Percentiles rank a stretch among this genome's conserved stretches.
Evolutionary conservation across 148 eudicot species (phyloP).

Genomic region (Vaccinium darrowii): DNA sequence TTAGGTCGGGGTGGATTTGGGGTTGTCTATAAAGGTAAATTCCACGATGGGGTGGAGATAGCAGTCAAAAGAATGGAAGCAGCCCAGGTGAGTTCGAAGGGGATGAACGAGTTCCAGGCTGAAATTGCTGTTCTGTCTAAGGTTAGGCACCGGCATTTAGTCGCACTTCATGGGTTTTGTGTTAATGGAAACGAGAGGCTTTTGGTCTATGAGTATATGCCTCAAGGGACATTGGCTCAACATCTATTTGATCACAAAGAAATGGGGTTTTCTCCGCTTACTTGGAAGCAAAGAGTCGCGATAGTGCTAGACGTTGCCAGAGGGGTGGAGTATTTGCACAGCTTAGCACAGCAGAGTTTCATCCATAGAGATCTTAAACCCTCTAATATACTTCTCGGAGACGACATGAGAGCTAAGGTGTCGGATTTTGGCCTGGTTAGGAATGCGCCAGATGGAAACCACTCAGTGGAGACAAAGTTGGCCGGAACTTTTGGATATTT

Average conservation of each 20-base stretch:
- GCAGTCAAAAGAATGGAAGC: constrained; percentile 85
- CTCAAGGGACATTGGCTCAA: constrained; percentile 61
- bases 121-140: constrained; percentile 75
- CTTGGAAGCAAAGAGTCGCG: constrained; percentile 38
- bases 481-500: constrained; percentile 44
- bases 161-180: constrained; percentile 65
- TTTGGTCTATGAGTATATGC: constrained; percentile 83
- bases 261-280: constrained; percentile 29
- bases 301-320: constrained; percentile 40
- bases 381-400: constrained; percentile 35
- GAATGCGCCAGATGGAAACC: constrained; percentile 38
- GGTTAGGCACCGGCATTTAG: constrained; percentile 78
- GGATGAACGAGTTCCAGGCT: constrained; percentile 64
- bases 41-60: constrained; percentile 67
- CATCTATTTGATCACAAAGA: constrained; percentile 48
- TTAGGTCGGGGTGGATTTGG: constrained; percentile 82
- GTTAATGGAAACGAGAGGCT: constrained; percentile 67
- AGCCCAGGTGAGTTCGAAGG: constrained; percentile 40
- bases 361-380: constrained; percentile 46
- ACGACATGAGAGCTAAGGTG: constrained; percentile 43
- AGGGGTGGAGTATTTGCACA: constrained; percentile 40
- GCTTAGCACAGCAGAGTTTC: constrained; percentile 44
- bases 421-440: constrained; percentile 42
- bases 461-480: constrained; percentile 41
- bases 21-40: constrained; percentile 59